Conservation (phyloP, 768 basidiomycete genomes). For the Mycena alexandri region DNA sequence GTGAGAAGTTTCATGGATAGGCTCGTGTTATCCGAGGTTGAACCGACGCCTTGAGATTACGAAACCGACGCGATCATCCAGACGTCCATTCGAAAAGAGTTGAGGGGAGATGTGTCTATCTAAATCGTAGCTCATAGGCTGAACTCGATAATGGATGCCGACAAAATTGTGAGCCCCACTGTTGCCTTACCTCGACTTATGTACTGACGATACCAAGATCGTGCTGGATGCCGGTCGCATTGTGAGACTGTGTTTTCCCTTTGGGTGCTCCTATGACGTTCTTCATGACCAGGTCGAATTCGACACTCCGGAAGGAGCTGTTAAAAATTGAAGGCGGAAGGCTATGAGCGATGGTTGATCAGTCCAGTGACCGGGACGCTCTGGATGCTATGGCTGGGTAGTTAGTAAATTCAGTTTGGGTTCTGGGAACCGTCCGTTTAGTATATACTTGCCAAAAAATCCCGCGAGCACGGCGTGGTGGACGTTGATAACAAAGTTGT, state of each 20-base stretch:
- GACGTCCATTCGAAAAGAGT: constrained; percentile 45
- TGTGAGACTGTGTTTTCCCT: too few relatives aligned
- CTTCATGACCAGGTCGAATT: constrained; percentile 57
- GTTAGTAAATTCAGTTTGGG: too few relatives aligned
- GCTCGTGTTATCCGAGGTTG: too few relatives aligned
- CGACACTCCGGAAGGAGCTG: constrained; percentile 62
- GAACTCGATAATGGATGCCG: constrained; percentile 43
- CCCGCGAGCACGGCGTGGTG: too few relatives aligned
- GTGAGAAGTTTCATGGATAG: not conserved
- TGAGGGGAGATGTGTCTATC: constrained; percentile 28
- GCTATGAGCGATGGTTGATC: constrained; percentile 67
- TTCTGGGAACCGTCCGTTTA: too few relatives aligned
- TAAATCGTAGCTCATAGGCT: constrained; percentile 22
- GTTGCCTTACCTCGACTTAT: not conserved
- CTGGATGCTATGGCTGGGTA: constrained; percentile 56
- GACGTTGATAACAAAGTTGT: too few relatives aligned
- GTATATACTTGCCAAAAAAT: too few relatives aligned
- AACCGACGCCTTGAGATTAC: constrained; percentile 34
- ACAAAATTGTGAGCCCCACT: constrained; percentile 27
- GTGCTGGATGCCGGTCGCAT: constrained; percentile 31
- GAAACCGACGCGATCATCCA: constrained; percentile 60
- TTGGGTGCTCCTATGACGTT: not conserved
- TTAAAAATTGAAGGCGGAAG: constrained; percentile 63
- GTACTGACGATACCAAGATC: constrained; percentile 29
- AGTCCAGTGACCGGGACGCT: constrained; percentile 64